phyloP scores from a whole-genome alignment of 129 eudicot species.

The Rutidosis leptorrhynchoides region DNA sequence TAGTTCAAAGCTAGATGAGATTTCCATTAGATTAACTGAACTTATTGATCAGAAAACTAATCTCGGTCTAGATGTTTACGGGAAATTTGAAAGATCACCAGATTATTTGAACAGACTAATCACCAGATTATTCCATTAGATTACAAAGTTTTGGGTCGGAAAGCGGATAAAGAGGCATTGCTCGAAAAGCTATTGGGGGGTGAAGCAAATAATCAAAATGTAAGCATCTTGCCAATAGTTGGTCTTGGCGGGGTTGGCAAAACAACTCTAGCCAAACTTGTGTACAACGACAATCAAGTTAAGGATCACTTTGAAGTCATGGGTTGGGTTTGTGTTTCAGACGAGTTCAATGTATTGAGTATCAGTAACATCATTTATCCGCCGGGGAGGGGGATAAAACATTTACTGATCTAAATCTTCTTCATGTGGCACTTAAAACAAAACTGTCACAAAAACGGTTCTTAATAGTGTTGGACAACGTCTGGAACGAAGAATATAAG shows the following conservation, averaged over 20 bases:
- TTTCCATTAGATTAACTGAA: too few relatives aligned
- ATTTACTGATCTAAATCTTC: not conserved
- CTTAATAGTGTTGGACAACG: conserved; percentile 40
- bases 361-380: not conserved
- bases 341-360: not conserved
- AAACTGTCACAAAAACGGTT: conserved; percentile 25
- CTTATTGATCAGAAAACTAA: too few relatives aligned
- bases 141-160: not conserved
- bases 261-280: not conserved
- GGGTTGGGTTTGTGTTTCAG: not conserved
- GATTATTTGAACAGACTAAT: too few relatives aligned
- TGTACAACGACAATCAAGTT: not conserved
- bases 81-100: too few relatives aligned
- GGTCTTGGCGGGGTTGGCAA: not conserved
- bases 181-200: not conserved
- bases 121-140: too few relatives aligned
- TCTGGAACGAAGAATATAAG: conserved; percentile 36
- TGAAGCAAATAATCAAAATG: not conserved
- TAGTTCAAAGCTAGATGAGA: too few relatives aligned
- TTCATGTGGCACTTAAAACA: conserved; percentile 24
- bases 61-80: too few relatives aligned
- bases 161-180: not conserved
- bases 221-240: not conserved
- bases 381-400: not conserved
- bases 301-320: not conserved